These are phyloP conservation scores for Omphalotus guepiniiformis DNA, from an alignment of 768 basidiomycete species.

Conservation along the genomic window DNA sequence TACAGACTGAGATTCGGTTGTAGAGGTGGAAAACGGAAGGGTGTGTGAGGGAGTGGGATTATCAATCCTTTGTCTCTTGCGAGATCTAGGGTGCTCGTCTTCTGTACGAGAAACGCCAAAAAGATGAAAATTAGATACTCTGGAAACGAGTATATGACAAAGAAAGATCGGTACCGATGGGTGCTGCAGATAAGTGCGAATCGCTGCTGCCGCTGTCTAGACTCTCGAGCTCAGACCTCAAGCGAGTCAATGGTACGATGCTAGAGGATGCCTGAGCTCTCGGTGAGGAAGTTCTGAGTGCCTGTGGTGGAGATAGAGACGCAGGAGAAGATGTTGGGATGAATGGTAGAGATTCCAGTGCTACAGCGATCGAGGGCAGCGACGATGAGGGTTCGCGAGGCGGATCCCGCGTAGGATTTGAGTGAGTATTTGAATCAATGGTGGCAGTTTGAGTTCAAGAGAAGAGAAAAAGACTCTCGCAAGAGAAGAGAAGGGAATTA, in stretches of 20 bases:
- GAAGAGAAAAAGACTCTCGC: background rate
- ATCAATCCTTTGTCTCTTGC: constrained; percentile 68
- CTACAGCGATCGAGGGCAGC: constrained; percentile 35
- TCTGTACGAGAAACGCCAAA: constrained; percentile 35
- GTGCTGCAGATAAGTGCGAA: constrained; percentile 23
- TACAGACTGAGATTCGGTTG: constrained; percentile 13
- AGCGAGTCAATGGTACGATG: constrained; percentile 63
- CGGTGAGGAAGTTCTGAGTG: constrained; percentile 22
- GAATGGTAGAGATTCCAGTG: constrained; percentile 41
- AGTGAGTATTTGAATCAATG: constrained; percentile 67
- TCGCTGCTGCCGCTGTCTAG: constrained; percentile 13
- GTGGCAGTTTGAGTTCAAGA: constrained; percentile 24
- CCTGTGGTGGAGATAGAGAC: constrained; percentile 22
- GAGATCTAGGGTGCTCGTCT: constrained; percentile 51
- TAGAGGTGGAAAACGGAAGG: constrained; percentile 29
- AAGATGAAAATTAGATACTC: background rate
- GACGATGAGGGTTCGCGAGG: constrained; percentile 37
- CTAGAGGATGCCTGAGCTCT: constrained; percentile 28
- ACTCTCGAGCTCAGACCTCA: constrained; percentile 32
- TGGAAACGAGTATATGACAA: constrained; percentile 1
- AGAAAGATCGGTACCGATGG: constrained; percentile 29
- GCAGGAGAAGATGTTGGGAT: constrained; percentile 21
- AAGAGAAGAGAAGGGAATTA: background rate
- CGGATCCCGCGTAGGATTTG: constrained; percentile 54
- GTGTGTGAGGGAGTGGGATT: constrained; percentile 29